These are phyloP conservation scores for Yamadazyma kanchanaburiensis DNA, from an alignment of 1,139 yeast genomes.

Conservation along the genomic window DNA sequence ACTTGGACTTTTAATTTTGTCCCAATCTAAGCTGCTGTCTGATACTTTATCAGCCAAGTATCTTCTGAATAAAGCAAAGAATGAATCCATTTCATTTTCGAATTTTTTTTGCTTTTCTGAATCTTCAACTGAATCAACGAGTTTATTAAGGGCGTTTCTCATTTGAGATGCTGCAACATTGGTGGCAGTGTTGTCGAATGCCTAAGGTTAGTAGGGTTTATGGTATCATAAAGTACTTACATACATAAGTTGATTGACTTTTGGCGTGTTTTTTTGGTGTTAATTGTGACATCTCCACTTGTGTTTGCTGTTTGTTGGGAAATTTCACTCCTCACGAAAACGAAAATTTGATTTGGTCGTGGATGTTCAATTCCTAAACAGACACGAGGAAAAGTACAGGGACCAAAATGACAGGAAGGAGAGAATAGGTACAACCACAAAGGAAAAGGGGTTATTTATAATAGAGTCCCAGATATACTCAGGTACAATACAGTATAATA, in stretches of 20 bases:
- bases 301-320: neutral
- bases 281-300: constrained; percentile 10
- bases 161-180: constrained; percentile 96
- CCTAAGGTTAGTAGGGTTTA: constrained; percentile 39
- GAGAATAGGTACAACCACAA: no score
- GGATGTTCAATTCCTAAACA: no score
- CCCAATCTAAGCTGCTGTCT: constrained; percentile 88
- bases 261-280: constrained; percentile 64
- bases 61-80: constrained; percentile 90
- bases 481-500: no score
- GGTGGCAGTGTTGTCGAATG: constrained; percentile 93
- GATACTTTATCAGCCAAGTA: constrained; percentile 87
- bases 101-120: constrained; percentile 57
- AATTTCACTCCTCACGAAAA: constrained; percentile 2
- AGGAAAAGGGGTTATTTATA: no score
- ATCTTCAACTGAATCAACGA: constrained; percentile 76
- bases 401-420: no score
- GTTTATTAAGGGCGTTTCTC: constrained; percentile 90
- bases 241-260: constrained; percentile 66
- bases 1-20: constrained; percentile 84
- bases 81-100: constrained; percentile 92
- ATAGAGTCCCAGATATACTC: no score
- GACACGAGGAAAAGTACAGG: no score
- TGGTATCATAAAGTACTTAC: constrained; percentile 16
- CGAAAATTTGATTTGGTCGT: no score